phyloP scores from a whole-genome alignment of 495 filamentous ascomycete genomes.

The Physcia stellaris region DNA sequence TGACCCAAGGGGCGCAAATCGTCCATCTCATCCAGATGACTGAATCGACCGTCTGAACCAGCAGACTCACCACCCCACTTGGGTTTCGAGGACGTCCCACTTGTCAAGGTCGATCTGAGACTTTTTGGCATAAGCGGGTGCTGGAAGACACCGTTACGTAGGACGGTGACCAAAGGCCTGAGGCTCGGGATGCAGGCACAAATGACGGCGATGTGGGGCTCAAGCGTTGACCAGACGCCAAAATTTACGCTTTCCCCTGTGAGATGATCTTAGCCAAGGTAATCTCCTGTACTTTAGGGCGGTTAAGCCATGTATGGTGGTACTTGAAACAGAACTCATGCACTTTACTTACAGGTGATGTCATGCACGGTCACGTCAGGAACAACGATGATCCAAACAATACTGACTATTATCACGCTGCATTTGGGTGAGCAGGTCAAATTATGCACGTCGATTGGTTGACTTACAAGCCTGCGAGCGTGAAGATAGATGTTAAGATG shows the following conservation, averaged over 20 bases:
- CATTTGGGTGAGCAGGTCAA: neutral
- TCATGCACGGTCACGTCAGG: neutral
- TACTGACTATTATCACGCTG: conserved; percentile 2
- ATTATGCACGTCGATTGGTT: neutral
- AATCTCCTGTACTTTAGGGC: too few species aligned
- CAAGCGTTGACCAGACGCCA: conserved; percentile 1
- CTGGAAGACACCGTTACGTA: neutral
- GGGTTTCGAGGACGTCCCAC: neutral
- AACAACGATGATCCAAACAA: conserved; percentile 1
- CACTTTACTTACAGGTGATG: neutral
- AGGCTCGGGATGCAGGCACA: conserved; percentile 6
- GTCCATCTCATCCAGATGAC: neutral
- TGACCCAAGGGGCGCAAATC: conserved; percentile 1
- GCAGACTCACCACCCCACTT: neutral
- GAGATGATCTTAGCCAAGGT: too few species aligned
- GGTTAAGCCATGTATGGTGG: neutral
- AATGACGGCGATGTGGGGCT: conserved; percentile 1
- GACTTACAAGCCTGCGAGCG: conserved; percentile 11
- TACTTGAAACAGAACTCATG: neutral
- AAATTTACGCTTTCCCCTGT: neutral
- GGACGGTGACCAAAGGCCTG: conserved; percentile 8
- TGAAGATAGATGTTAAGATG: conserved; percentile 8
- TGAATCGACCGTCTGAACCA: neutral
- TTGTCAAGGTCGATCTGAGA: neutral
- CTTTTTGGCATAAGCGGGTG: neutral